Evolutionary conservation across 1,284 basidiomycete genomes (phyloP), one percentile per base, ranked within the genome.

Genomic region (Ustilago bromivora): DNA sequence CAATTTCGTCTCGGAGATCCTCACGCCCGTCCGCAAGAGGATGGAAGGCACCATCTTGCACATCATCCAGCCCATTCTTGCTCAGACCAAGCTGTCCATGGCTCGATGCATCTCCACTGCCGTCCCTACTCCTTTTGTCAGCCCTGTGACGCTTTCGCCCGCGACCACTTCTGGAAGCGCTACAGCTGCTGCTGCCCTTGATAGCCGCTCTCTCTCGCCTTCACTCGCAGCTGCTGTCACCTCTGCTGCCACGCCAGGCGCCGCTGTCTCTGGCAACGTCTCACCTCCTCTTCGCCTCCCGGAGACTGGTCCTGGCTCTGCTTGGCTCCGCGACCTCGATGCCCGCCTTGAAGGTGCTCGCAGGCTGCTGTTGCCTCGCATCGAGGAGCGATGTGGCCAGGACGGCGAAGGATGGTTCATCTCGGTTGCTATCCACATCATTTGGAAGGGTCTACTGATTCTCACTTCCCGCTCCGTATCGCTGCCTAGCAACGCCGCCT

Each of bases 341-440:
- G 83, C 73, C 15, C 78, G 83, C 13, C 71, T 85, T 3, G 84
- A 84, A 47, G 83, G 72, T 12, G 78, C 76, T 9, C 71, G 84
- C 23, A 70, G 77, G 38, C 67, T 85, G 1, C 70, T 85, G 6
- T 57, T 83, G 41, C 76, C 84, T 35, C 82, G 84, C 28, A 79
- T 85, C 56, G 81, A 79, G 31, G 82, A 80, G 55, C 68, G 83
- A 17, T 84, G 82, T 36, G 81, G 82, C 19, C 74, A 82, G 38
- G 83, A 84, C 57, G 84, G 84, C 38, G 82, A 84, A 19, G 83
- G 79, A 2, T 85, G 84, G 84, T 84, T 83, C 72, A 83, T 84
- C 59, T 83, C 83, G 9, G 81, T 85, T 6, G 83, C 82, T 19
- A 81, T 83, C 28, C 82, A 85, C 57, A 36, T 77, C 51, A 82